Conservation (phyloP, 441 rosid species). For the Pelargonium citronellum region DNA sequence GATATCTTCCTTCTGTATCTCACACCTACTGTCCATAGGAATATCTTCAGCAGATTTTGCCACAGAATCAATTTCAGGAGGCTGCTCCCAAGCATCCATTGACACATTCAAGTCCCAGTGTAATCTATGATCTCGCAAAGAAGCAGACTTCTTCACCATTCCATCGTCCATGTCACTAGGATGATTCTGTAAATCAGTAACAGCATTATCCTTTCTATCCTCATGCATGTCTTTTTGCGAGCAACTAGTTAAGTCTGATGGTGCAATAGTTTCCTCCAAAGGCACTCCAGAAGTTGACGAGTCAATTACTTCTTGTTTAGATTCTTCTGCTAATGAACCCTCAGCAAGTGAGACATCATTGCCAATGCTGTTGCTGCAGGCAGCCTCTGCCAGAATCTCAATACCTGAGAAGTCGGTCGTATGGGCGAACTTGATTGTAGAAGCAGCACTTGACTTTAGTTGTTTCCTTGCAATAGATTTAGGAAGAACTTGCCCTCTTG, state of each 20-base stretch:
- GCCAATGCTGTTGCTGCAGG: conserved; percentile 31
- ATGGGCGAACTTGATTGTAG: conserved; percentile 17
- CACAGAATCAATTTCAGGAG: conserved; percentile 29
- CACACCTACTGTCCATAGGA: conserved; percentile 13
- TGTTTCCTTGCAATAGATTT: conserved; percentile 14
- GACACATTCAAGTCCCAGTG: conserved; percentile 52
- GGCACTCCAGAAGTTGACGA: conserved; percentile 18
- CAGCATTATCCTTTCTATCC: conserved; percentile 19
- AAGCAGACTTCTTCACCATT: conserved; percentile 14
- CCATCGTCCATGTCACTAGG: conserved; percentile 16
- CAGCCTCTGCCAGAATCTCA: conserved; percentile 51
- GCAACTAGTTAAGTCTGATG: conserved; percentile 3
- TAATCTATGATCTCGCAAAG: conserved; percentile 27
- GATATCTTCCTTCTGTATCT: conserved; percentile 13
- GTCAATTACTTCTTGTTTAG: conserved; percentile 18
- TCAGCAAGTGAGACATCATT: conserved; percentile 16
- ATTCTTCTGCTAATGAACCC: conserved; percentile 22
- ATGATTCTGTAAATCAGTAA: conserved; percentile 20
- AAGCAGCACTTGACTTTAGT: conserved; percentile 15
- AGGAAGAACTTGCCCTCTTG: conserved; percentile 16
- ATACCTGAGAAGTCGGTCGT: conserved; percentile 45
- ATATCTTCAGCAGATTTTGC: conserved; percentile 12
- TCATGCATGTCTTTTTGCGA: conserved; percentile 20
- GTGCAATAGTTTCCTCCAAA: conserved; percentile 20
- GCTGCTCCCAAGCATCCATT: conserved; percentile 51